Evolutionary conservation across 257 asterid genomes (phyloP).

Genomic region (Gynochthodes officinalis): DNA sequence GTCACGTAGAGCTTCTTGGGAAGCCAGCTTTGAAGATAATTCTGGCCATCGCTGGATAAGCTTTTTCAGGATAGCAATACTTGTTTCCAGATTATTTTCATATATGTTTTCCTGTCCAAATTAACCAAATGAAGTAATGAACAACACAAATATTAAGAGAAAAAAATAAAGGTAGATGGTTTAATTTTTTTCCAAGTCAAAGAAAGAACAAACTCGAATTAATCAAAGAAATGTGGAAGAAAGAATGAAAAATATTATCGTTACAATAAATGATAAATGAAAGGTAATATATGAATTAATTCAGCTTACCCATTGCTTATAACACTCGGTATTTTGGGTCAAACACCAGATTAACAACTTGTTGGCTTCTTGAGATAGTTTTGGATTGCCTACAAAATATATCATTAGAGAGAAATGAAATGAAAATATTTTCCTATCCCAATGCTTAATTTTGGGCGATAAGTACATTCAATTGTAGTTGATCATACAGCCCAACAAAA

Average conservation of each 20-base stretch:
- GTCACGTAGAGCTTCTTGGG: slow-evolving; percentile 49
- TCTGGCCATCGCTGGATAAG: slow-evolving; percentile 56
- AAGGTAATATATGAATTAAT: background rate
- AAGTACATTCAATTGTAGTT: too few relatives aligned
- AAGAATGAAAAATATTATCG: too few relatives aligned
- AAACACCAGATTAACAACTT: slow-evolving; percentile 73
- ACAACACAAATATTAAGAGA: too few relatives aligned
- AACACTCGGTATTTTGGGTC: slow-evolving; percentile 72
- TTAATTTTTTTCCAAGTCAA: too few relatives aligned
- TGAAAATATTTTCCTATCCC: background rate
- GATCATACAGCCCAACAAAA: too few relatives aligned
- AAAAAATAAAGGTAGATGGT: too few relatives aligned
- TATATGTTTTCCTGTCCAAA: slow-evolving; percentile 59
- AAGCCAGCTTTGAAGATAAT: slow-evolving; percentile 48
- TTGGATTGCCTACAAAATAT: slow-evolving; percentile 56
- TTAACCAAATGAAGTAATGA: background rate
- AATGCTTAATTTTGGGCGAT: too few relatives aligned
- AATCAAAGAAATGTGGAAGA: too few relatives aligned
- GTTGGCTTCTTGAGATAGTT: slow-evolving; percentile 60
- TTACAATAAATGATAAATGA: background rate
- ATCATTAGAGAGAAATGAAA: slow-evolving; percentile 5
- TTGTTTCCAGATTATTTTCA: slow-evolving; percentile 56
- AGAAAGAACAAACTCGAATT: too few relatives aligned
- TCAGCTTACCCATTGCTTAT: slow-evolving; percentile 72
- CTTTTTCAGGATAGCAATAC: slow-evolving; percentile 56